phyloP scores from a whole-genome alignment of 2,329 filamentous ascomycete genomes.

The Phaeomoniella chlamydospora region DNA sequence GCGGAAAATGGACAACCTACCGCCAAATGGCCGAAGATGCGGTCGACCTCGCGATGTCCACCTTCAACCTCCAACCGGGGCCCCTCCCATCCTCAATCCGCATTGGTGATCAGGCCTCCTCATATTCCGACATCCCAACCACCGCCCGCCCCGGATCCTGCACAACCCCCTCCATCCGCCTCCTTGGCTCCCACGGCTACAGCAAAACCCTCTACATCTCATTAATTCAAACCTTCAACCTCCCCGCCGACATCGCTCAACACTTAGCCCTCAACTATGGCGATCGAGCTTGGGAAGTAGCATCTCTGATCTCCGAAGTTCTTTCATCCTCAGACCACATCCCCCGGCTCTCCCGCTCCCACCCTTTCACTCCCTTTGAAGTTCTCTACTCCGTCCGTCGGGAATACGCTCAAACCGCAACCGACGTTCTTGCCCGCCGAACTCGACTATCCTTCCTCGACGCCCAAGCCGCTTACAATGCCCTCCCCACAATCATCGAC shows the following conservation, averaged over 20 bases:
- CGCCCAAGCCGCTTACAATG: constrained; percentile 77
- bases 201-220: constrained; percentile 90
- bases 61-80: constrained; percentile 9
- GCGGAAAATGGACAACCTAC: constrained; percentile 89
- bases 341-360: constrained; percentile 64
- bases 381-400: constrained; percentile 74
- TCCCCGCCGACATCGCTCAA: constrained; percentile 84
- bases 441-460: constrained; percentile 83
- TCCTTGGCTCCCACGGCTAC: constrained; percentile 75
- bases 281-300: constrained; percentile 84
- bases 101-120: constrained; percentile 10
- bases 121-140: constrained; percentile 29
- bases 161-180: constrained; percentile 68
- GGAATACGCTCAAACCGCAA: constrained; percentile 83
- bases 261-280: constrained; percentile 80
- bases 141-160: constrained; percentile 47
- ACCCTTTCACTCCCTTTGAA: constrained; percentile 87
- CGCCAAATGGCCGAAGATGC: constrained; percentile 86
- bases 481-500: constrained; percentile 72
- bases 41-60: constrained; percentile 52
- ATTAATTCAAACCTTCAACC: constrained; percentile 79
- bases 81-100: constrained; percentile 7
- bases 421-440: constrained; percentile 76
- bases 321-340: constrained; percentile 62
- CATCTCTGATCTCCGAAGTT: constrained; percentile 51